These are phyloP conservation scores for Coniochaeta sp. DNA, from an alignment of 2,329 filamentous ascomycete species.

Conservation along the genomic window DNA sequence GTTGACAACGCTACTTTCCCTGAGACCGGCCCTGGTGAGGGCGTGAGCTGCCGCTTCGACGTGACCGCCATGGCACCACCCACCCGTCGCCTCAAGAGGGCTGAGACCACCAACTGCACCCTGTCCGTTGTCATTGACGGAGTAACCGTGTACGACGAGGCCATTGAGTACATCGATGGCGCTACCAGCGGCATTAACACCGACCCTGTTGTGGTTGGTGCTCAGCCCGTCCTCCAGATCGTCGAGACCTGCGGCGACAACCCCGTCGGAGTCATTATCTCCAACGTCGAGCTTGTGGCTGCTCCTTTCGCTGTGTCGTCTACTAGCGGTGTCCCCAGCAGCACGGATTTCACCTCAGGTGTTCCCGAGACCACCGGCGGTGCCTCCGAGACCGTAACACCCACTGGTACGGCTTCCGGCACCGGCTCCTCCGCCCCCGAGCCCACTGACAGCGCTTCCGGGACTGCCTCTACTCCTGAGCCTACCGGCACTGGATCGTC, in stretches of 20 bases:
- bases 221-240: background rate
- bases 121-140: background rate
- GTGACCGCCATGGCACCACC: background rate
- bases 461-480: background rate
- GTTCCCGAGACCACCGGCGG: background rate
- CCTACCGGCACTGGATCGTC: background rate
- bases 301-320: background rate
- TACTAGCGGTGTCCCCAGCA: background rate
- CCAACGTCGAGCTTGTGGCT: slow-evolving; percentile 1
- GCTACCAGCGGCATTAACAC: background rate
- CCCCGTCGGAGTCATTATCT: background rate
- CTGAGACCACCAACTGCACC: background rate
- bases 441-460: background rate
- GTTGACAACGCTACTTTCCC: background rate
- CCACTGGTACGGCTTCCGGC: background rate
- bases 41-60: background rate
- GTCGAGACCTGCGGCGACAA: slow-evolving; percentile 1
- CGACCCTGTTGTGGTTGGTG: background rate
- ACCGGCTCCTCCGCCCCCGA: background rate
- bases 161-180: background rate
- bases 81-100: background rate
- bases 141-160: background rate
- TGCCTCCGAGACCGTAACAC: background rate
- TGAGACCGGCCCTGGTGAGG: background rate
- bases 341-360: background rate